Base-by-base conservation (phyloP, 2,329 filamentous ascomycete genomes). In the Colletotrichum melonis region DNA sequence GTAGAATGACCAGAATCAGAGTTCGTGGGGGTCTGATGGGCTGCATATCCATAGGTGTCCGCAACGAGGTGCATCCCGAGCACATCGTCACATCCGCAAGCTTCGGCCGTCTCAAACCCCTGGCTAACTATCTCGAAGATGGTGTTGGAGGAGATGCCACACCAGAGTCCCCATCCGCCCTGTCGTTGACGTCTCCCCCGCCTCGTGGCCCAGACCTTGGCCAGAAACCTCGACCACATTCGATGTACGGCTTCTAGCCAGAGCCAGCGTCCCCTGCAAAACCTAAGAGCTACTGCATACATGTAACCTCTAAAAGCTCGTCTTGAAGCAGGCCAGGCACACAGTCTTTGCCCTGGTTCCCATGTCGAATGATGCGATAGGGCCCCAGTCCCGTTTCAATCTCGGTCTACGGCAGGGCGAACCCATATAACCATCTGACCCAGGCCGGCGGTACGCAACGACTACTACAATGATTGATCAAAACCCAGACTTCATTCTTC, bases 341-440 rank as follows among this genome's bases (percentile, higher is more conserved):
- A 38, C 63, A 55, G 16, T 46, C 8, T n/a, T 16, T 19, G 30
- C 55, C 24, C 19, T 22, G 49, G 12, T 59, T 32, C 26, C n/a
- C 35, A 32, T 60, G 16, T 32, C 49, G 54, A 35, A 35, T 35
- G 32, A 65, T 28, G 28, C 19, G 26, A 12, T 22, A 28, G 35
- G 28, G 5, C 14, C 12, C 6, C 35, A 24, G 49, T 22, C 46
- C 56, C 49, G 32, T 5, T 49, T 67, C 49, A 26, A 56, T 57
- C 57, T 62, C 56, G 35, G 69, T 49, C 62, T 35, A 57, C 63
- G 56, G 56, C 32, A 38, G 9, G 35, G 46, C 16, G 24, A 42
- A 5, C 22, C 5, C 63, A 71, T 71, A 67, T 67, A 71, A 71
- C 63, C 35, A n/a, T n/a, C 42, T 0, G 38, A 32, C 46, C 46